Percentiles rank a stretch among this genome's conserved stretches.
Conservation (phyloP, 192 early-diverging fungal species). For the Endogone sp. region DNA sequence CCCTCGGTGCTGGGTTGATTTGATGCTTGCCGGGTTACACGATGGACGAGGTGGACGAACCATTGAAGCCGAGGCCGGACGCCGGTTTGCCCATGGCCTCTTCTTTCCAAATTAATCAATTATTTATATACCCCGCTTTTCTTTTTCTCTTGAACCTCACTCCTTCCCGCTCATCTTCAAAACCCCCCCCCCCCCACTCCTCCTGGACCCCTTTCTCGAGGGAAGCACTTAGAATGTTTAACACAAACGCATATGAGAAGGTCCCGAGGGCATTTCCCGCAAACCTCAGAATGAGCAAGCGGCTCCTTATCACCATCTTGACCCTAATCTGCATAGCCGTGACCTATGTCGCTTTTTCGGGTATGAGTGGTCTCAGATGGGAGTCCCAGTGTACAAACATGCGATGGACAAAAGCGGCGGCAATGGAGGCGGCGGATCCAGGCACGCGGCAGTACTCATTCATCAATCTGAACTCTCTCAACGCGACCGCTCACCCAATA, state of each 20-base stretch:
- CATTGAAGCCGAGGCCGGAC: too few species aligned
- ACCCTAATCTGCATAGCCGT: background rate
- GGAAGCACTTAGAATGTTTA: background rate
- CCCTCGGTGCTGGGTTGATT: too few species aligned
- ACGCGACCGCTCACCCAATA: slow-evolving; percentile 13
- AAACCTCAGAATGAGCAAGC: background rate
- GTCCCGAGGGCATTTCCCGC: background rate
- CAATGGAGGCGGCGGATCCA: background rate
- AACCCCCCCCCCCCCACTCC: too few species aligned
- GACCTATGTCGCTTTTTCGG: background rate
- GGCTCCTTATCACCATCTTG: background rate
- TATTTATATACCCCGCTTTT: too few species aligned
- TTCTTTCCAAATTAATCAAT: too few species aligned
- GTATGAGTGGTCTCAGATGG: background rate
- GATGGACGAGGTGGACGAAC: too few species aligned
- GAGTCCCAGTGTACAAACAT: background rate
- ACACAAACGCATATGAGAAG: background rate
- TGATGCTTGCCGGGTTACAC: too few species aligned
- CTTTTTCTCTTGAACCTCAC: too few species aligned
- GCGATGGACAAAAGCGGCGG: background rate
- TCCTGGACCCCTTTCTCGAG: background rate
- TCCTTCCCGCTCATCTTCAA: too few species aligned
- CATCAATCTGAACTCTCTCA: slow-evolving; percentile 23
- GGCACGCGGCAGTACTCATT: slow-evolving; percentile 10
- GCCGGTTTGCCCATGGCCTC: too few species aligned